Evolutionary conservation across 2,329 filamentous ascomycete species (phyloP).

Genomic region (Elsinoe ampelina): DNA sequence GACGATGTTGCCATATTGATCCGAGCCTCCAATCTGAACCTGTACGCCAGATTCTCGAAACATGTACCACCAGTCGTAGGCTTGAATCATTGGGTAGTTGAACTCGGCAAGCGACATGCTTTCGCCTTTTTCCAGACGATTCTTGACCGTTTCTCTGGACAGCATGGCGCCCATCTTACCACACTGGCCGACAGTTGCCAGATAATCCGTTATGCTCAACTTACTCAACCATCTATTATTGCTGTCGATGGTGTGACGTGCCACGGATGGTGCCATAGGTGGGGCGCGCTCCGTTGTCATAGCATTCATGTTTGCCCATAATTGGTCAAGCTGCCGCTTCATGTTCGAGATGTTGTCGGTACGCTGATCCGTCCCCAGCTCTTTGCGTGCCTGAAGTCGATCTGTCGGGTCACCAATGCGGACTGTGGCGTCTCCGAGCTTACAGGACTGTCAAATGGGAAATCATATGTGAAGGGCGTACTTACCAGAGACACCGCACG

Average conservation of each 20-base stretch:
- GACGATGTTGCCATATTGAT: slow-evolving; percentile 94
- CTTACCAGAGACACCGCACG: slow-evolving; percentile 51
- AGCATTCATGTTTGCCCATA: slow-evolving; percentile 65
- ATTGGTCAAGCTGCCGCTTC: slow-evolving; percentile 57
- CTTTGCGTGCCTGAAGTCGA: slow-evolving; percentile 53
- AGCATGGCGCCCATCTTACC: slow-evolving; percentile 60
- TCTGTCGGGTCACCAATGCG: slow-evolving; percentile 72
- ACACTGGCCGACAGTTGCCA: slow-evolving; percentile 62
- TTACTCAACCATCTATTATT: slow-evolving; percentile 71
- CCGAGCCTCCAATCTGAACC: slow-evolving; percentile 87
- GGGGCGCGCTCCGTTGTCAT: slow-evolving; percentile 42
- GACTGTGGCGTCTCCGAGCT: slow-evolving; percentile 64
- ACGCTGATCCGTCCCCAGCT: slow-evolving; percentile 43
- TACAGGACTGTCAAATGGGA: slow-evolving; percentile 21
- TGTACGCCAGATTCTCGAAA: slow-evolving; percentile 60
- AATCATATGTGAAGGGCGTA: background rate
- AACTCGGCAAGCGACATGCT: slow-evolving; percentile 95
- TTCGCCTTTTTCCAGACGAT: slow-evolving; percentile 71
- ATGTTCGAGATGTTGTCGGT: slow-evolving; percentile 59
- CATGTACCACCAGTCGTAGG: slow-evolving; percentile 93
- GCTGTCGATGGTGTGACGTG: background rate
- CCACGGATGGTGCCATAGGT: background rate
- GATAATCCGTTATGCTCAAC: slow-evolving; percentile 62
- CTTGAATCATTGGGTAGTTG: slow-evolving; percentile 83
- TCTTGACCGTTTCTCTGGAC: slow-evolving; percentile 53